Evolutionary conservation across 225 moss, liverwort and hornwort genomes (phyloP), one percentile per base, ranked within the genome.

Genomic region (Pleurozium schreberi): DNA sequence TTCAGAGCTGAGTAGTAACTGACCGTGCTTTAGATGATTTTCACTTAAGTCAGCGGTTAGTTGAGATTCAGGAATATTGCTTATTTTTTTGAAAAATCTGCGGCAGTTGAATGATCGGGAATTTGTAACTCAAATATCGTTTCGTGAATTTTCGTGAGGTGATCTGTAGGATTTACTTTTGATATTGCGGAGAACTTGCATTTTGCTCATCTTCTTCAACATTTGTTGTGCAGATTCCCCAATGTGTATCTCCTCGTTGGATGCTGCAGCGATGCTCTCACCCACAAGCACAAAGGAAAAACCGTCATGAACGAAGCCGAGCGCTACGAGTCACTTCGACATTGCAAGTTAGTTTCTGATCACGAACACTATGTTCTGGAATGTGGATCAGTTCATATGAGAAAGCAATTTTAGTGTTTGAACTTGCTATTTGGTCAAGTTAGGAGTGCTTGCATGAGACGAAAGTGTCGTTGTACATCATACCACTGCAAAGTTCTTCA

Each of bases 221-320:
- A 27, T 31, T 81, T 65, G 71, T 85, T 82, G 92, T 85, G 90
- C 96, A 98, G 98, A 91, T 97, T 98, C 69, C 94, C 97, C 75
- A 96, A 97, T 87, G 97, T 96, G 49, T 97, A 97, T 84, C 94
- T 98, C 21, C 90, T 98, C 84, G 98, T 98, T 63, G 97, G 97
- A 76, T 97, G 96, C 90, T 96, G 97, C 90, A 97, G 96, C 90
- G 98, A 98, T 88, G 94, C 97, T 63, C 94, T 98, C n/a, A 98
- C 97, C 43, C 91, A 96, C 79, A 95, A 96, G 92, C 96, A 97
- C 90, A 98, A 98, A 90, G 98, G 98, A 47, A 98, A 98, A 87
- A 98, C 98, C 55, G 97, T 97, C 77, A 98, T 98, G 98, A 90
- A 94, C 82, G 98, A 98, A 90, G 94, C 92, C 49, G 97, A 98